These are phyloP conservation scores for Xerocomus brunneocitrinus DNA, from an alignment of 768 basidiomycete species.

Conservation along the genomic window DNA sequence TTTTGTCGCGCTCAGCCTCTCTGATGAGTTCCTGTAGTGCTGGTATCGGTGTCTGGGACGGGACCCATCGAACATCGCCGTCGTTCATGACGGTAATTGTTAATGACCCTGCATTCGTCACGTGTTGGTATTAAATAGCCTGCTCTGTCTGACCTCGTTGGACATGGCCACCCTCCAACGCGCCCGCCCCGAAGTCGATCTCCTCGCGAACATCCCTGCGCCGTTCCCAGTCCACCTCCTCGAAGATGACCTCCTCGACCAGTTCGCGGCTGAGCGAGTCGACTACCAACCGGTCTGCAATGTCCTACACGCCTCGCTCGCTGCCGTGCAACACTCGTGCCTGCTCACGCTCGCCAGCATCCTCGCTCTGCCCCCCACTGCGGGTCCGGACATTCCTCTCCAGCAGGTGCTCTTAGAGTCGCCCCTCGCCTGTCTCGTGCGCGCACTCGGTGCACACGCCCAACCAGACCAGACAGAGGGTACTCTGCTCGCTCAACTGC, in stretches of 20 bases:
- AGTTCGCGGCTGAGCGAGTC: conserved; percentile 22
- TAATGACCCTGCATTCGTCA: conserved; percentile 15
- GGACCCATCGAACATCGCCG: conserved; percentile 22
- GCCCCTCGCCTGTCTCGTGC: conserved; percentile 17
- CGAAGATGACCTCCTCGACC: conserved; percentile 13
- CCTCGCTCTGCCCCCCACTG: conserved; percentile 37
- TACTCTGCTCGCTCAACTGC: conserved; percentile 58
- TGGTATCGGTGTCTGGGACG: conserved; percentile 23
- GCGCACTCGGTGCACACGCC: conserved; percentile 14
- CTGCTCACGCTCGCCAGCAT: conserved; percentile 69
- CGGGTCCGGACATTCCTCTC: conserved; percentile 3
- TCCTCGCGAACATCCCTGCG: conserved; percentile 12
- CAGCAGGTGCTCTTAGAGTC: conserved; percentile 15
- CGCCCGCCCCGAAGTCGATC: conserved; percentile 1
- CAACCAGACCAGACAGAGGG: conserved; percentile 34
- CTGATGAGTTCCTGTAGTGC: conserved; percentile 22
- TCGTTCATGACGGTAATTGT: conserved; percentile 10
- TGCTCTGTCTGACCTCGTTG: background rate
- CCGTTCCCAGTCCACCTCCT: conserved; percentile 22
- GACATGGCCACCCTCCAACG: conserved; percentile 30
- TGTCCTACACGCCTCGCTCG: conserved; percentile 61
- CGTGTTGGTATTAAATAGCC: conserved; percentile 8
- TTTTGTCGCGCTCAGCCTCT: conserved; percentile 26
- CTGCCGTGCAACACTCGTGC: conserved; percentile 68
- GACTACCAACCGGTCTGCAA: conserved; percentile 9